A percentile compares a stretch with the other conserved stretches of the same genome.
Conservation (phyloP, 106 monocot species). For the Dendrobium catenatum region DNA sequence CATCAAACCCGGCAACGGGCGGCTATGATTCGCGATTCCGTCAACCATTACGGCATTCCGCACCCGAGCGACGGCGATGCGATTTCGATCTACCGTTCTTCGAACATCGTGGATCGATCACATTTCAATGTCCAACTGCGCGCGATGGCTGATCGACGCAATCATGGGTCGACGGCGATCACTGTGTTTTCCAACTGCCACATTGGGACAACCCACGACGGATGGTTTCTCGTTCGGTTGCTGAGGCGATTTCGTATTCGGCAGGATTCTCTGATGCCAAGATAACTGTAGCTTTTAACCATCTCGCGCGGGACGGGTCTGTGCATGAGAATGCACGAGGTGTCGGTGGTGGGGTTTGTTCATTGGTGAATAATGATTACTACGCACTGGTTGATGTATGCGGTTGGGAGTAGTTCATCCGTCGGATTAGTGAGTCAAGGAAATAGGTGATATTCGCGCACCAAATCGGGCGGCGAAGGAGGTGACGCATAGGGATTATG, state of each 20-base stretch:
- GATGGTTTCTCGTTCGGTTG: constrained; percentile 59
- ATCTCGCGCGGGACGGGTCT: constrained; percentile 38
- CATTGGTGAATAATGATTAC: constrained; percentile 71
- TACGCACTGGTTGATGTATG: constrained; percentile 60
- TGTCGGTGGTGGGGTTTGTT: constrained; percentile 53
- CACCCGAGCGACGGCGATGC: constrained; percentile 49
- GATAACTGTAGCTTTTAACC: constrained; percentile 57
- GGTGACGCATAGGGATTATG: constrained; percentile 52
- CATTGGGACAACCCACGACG: constrained; percentile 43
- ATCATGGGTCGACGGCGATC: constrained; percentile 47
- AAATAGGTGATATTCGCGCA: constrained; percentile 49
- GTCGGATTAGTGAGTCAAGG: constrained; percentile 56
- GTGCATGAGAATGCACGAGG: constrained; percentile 55
- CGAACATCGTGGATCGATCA: constrained; percentile 62
- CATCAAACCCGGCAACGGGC: constrained; percentile 17
- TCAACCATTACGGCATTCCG: constrained; percentile 26
- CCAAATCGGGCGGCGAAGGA: constrained; percentile 39
- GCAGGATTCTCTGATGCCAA: constrained; percentile 41
- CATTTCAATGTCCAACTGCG: constrained; percentile 3
- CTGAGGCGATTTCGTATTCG: constrained; percentile 9
- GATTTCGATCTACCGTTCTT: constrained; percentile 35
- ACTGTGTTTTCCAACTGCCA: constrained; percentile 59
- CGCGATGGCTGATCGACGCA: constrained; percentile 25
- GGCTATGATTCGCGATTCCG: constrained; percentile 35
- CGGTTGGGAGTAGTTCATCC: constrained; percentile 52